Evolutionary conservation across 768 basidiomycete genomes (phyloP), one percentile per base, ranked within the genome.

Genomic region (Psilocybe subaeruginosa): DNA sequence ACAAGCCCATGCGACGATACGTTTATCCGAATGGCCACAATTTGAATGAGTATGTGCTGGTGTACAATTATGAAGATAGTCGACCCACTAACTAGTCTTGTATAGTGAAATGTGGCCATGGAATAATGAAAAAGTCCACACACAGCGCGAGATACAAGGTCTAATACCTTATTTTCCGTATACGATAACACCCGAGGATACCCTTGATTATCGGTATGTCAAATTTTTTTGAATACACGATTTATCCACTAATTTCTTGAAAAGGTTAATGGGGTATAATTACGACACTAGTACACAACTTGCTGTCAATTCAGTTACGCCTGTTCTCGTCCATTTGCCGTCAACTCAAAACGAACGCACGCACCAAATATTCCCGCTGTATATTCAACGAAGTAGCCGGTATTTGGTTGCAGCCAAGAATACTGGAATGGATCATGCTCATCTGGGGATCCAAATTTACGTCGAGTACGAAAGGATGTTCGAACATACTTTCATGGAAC

Each of bases 81-180:
- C 14, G 16, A 17, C 29, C 16, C 23, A 4, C 12, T 50, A 8
- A 43, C 39, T 27, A 27, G 52, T 11, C 9, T 9, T 23, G 12
- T 30, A 16, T 33, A 62, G 61, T 37, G 53, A 58, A 14, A 62
- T 62, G 61, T 62, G 61, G 61, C 61, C 61, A 29, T 62, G 61
- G 61, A 54, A 62, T 19, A 31, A 62, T 45, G 61, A 49, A 37
- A 43, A 33, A 14, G 35, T 54, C 2, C 43, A 23, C 1, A 62
- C 61, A 16, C 56, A 58, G 19, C 50, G n/a, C 8, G 43, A 52
- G 1, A 16, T 62, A 8, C 61, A 62, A 37, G 43, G 37, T 7
- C 58, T 62, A 51, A 53, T 62, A 47, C 61, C 61, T 3, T 57
- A 37, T 29, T 62, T 62, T 29, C 61, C 61, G 0, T 62, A 62